A percentile compares a stretch with the other conserved stretches of the same genome.
Conservation (phyloP, 768 basidiomycete species). For the Tulasnella sp. region DNA sequence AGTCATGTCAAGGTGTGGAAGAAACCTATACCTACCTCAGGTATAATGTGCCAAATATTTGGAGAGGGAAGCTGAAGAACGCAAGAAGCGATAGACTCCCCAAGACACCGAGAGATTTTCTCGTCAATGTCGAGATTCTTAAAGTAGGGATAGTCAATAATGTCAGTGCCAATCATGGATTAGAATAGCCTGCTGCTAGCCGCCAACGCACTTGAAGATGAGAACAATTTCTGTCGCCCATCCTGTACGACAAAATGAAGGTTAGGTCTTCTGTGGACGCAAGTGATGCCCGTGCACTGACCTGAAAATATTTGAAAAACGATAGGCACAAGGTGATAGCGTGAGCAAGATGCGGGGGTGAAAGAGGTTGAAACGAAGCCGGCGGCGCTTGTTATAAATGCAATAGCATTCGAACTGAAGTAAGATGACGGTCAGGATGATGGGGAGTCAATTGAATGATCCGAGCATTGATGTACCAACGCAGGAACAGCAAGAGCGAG, state of each 20-base stretch:
- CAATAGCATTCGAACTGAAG: neutral
- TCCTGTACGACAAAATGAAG: neutral
- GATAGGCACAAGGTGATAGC: too few relatives aligned
- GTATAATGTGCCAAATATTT: neutral
- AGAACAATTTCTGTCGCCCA: neutral
- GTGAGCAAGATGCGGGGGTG: neutral
- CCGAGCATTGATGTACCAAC: neutral
- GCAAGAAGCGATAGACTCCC: constrained; percentile 1
- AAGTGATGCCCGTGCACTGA: neutral
- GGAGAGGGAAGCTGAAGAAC: neutral
- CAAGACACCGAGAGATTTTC: neutral
- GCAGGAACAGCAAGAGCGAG: neutral
- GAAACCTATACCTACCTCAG: neutral
- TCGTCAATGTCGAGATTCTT: neutral
- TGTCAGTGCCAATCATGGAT: too few relatives aligned
- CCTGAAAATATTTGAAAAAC: neutral
- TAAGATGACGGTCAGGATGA: neutral
- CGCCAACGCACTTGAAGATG: neutral
- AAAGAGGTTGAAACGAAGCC: neutral
- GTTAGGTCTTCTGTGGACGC: neutral
- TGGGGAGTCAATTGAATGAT: neutral
- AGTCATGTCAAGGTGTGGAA: neutral
- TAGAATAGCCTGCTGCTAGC: neutral
- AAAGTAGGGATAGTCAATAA: neutral
- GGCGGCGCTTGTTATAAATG: neutral